phyloP scores from a whole-genome alignment of 1,284 basidiomycete genomes.

The Ceratorhiza oryzae-sativae region DNA sequence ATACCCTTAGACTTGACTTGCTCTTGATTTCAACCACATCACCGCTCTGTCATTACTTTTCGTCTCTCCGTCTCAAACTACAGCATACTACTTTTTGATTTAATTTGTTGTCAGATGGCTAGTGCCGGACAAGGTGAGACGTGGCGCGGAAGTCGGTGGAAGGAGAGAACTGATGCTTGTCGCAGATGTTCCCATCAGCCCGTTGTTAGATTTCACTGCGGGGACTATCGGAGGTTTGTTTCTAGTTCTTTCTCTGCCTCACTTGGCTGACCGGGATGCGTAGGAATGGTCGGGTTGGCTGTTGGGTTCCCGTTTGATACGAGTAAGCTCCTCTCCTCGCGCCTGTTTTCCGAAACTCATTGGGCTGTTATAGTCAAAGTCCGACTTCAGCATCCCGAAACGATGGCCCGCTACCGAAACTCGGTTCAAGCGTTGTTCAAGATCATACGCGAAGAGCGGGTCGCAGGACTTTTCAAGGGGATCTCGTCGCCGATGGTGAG shows the following conservation, averaged over 20 bases:
- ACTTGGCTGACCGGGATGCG: slow-evolving; percentile 14
- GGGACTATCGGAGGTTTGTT: slow-evolving; percentile 69
- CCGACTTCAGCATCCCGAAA: slow-evolving; percentile 69
- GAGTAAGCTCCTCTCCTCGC: slow-evolving; percentile 54
- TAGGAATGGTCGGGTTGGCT: slow-evolving; percentile 67
- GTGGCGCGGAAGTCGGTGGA: too few species aligned
- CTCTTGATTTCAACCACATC: not conserved
- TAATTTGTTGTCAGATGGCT: slow-evolving; percentile 6
- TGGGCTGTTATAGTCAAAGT: slow-evolving; percentile 66
- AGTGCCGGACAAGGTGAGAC: slow-evolving; percentile 37
- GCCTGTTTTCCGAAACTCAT: not conserved
- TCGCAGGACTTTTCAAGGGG: slow-evolving; percentile 73
- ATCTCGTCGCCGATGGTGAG: slow-evolving; percentile 73
- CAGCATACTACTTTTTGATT: not conserved
- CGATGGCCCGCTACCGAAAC: slow-evolving; percentile 58
- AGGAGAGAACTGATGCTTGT: not conserved
- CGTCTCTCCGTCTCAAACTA: not conserved
- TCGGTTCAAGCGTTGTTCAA: slow-evolving; percentile 67
- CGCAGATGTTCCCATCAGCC: slow-evolving; percentile 11
- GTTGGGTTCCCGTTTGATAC: slow-evolving; percentile 80
- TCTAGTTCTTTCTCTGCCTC: slow-evolving; percentile 42
- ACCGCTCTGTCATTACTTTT: slow-evolving; percentile 33
- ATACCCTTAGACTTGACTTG: not conserved
- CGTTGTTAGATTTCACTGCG: slow-evolving; percentile 64
- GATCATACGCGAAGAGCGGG: slow-evolving; percentile 70